Evolutionary conservation across 495 filamentous ascomycete species (phyloP), one percentile per base, ranked within the genome.

Genomic region (Niebla homalea): DNA sequence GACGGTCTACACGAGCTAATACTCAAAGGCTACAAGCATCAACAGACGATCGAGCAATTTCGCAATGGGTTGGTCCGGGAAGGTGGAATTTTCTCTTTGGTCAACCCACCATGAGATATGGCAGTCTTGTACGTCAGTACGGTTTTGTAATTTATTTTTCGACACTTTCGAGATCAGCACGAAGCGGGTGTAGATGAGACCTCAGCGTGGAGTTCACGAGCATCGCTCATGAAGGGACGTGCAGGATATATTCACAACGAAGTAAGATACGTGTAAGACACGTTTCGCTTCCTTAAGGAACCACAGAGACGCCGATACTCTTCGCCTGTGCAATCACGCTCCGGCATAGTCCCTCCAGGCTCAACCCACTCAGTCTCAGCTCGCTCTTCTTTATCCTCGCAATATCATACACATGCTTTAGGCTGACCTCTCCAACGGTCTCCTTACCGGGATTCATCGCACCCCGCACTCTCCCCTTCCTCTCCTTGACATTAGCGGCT

Each of bases 401-500:
- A 65, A 99, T 99, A 73, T 97, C 90, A 62, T 90, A 96, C 43
- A 99, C 69, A 68, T 99, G 92, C 73, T 99, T 99, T 60, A 99
- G 70, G 52, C 84, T 89, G 37, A 97, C 74, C 14, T 76, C 77
- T 49, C 93, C 92, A 37, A 89, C 78, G 35, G 67, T 77, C 59
- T 92, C 87, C 51, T 83, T 78, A n/a, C 84, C 85, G 12, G 85
- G 82, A 25, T 78, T 79, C 67, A 77, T 80, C 2, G 87, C 83
- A 10, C 88, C 92, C 57, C 81, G 84, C 48, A 86, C 65, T 54
- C 84, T 85, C 51, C 80, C 79, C 66, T 90, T 90, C 56, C 82
- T 80, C 48, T 74, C 76, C n/a, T 75, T 60, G 22, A 89, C 77
- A 29, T 82, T 78, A 36, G 90, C 92, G 1, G 92, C 87, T 57